Evolutionary conservation across 495 filamentous ascomycete species (phyloP).

Genomic region (Lepraria neglecta): DNA sequence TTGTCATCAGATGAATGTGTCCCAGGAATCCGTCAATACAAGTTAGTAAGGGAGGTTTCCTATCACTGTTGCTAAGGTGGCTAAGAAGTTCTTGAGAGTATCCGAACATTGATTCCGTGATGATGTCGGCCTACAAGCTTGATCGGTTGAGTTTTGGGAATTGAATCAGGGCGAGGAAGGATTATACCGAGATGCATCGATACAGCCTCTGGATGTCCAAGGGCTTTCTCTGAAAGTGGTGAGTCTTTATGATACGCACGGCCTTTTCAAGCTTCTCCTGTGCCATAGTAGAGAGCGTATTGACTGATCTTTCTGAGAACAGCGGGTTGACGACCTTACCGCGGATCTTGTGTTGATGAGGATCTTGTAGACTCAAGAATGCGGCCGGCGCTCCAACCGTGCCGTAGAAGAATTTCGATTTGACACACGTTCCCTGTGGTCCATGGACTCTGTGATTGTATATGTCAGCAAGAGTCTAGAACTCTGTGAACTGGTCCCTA

Average conservation of each 20-base stretch:
- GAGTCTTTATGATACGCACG: background rate
- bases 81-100: conserved; percentile 4
- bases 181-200: conserved; percentile 1
- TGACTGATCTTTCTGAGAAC: conserved; percentile 35
- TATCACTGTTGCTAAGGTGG: background rate
- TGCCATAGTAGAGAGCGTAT: conserved; percentile 30
- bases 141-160: background rate
- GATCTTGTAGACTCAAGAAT: conserved; percentile 8
- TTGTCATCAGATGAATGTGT: background rate
- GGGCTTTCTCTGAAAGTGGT: background rate
- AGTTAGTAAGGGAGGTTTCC: background rate
- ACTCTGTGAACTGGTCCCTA: background rate
- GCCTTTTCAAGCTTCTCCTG: conserved; percentile 15
- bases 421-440: background rate
- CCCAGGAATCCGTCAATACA: background rate
- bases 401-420: conserved; percentile 7
- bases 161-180: background rate
- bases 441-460: background rate
- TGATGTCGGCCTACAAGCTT: conserved; percentile 1
- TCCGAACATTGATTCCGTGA: conserved; percentile 6
- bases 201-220: conserved; percentile 3
- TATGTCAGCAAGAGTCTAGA: background rate
- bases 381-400: background rate
- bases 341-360: conserved; percentile 18
- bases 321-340: conserved; percentile 35